phyloP scores from a whole-genome alignment of 306 rosid species.

The Cicer arietinum region DNA sequence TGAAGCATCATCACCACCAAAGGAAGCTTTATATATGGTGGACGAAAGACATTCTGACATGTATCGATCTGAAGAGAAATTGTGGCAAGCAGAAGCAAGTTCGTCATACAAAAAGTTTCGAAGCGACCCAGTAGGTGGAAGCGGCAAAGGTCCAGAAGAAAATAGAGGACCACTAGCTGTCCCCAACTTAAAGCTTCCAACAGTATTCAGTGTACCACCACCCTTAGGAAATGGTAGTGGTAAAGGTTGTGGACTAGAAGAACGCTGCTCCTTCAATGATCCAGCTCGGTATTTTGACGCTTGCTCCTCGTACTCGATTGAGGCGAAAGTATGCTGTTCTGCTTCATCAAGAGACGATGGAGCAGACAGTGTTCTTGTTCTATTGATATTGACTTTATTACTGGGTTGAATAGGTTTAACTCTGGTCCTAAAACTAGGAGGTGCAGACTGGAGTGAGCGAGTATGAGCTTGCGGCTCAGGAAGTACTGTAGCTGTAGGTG shows the following conservation, averaged over 20 bases:
- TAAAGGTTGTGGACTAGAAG: conserved; percentile 23
- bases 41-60: conserved; percentile 32
- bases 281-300: conserved; percentile 24
- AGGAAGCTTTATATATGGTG: conserved; percentile 30
- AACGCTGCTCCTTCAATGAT: conserved; percentile 5
- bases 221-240: conserved; percentile 34
- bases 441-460: conserved; percentile 24
- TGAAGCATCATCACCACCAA: conserved; percentile 30
- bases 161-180: background rate
- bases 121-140: conserved; percentile 21
- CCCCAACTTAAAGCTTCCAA: conserved; percentile 29
- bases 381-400: conserved; percentile 9
- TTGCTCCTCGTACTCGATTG: background rate
- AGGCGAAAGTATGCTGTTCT: conserved; percentile 12
- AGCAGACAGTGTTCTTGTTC: conserved; percentile 24
- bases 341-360: conserved; percentile 27
- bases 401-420: conserved; percentile 16
- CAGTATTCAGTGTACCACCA: conserved; percentile 16
- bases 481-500: conserved; percentile 22
- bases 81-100: conserved; percentile 29
- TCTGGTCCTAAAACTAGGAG: conserved; percentile 21
- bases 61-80: conserved; percentile 27
- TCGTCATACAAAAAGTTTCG: conserved; percentile 19
- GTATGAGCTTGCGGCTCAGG: conserved; percentile 28
- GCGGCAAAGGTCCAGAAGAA: conserved; percentile 34